Conservation (phyloP, 2,329 filamentous ascomycete genomes). For the Hypoxylon sp. region DNA sequence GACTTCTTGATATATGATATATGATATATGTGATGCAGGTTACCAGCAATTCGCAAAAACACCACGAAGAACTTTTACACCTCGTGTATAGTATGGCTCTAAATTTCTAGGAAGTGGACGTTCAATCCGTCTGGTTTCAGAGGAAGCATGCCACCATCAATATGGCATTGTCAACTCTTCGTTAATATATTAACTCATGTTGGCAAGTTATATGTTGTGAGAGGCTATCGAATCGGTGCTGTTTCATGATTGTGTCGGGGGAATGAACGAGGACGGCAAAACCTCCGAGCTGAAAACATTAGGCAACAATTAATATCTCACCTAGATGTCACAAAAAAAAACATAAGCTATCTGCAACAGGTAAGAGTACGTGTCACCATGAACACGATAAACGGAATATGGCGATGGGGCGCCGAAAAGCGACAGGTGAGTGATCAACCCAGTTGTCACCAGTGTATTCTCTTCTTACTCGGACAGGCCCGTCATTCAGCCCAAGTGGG, state of each 20-base stretch:
- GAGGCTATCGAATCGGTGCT: background rate
- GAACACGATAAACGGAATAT: background rate
- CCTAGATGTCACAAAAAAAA: background rate
- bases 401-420: background rate
- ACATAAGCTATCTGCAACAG: background rate
- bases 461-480: background rate
- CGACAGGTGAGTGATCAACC: background rate
- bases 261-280: background rate
- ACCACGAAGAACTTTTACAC: no score
- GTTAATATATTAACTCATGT: no score
- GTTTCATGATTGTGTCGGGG: background rate
- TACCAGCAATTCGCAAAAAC: no score
- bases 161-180: no score
- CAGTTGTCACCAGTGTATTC: background rate
- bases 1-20: no score
- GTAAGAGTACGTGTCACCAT: background rate
- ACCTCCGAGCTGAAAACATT: background rate
- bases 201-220: no score
- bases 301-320: background rate
- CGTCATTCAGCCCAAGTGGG: background rate
- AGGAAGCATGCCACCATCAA: no score
- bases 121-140: no score
- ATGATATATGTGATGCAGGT: no score
- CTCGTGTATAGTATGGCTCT: no score
- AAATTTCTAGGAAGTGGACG: no score